Evolutionary conservation across 352 stramenopile genomes (phyloP).

Genomic region (Phytophthora vignae): DNA sequence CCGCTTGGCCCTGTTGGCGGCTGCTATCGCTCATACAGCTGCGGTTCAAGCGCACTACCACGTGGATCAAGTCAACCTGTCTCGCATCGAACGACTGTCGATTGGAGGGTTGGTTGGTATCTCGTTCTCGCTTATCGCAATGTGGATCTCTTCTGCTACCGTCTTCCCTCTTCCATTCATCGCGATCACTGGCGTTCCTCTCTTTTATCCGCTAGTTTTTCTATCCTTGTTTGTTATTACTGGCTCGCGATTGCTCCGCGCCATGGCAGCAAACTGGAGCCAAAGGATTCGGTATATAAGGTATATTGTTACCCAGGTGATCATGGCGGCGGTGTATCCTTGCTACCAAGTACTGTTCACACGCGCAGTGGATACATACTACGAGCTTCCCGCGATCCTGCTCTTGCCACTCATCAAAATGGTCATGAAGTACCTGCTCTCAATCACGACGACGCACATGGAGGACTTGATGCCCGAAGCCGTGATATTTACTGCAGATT

Average conservation of each 20-base stretch:
- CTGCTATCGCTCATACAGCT: neutral
- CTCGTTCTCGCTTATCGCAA: neutral
- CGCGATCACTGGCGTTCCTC: neutral
- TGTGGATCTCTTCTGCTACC: neutral
- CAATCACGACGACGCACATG: slow-evolving; percentile 5
- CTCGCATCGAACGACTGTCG: neutral
- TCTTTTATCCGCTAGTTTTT: neutral
- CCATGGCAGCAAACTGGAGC: neutral
- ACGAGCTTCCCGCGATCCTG: slow-evolving; percentile 11
- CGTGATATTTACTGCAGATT: slow-evolving; percentile 23
- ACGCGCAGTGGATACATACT: neutral
- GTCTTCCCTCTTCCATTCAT: slow-evolving; percentile 6
- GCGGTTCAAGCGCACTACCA: slow-evolving; percentile 2
- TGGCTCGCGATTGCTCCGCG: neutral
- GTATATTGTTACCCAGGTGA: neutral
- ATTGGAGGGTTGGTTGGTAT: neutral
- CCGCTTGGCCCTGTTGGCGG: neutral
- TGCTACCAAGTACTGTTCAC: slow-evolving; percentile 12
- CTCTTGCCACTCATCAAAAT: slow-evolving; percentile 35
- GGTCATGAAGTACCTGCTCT: slow-evolving; percentile 22
- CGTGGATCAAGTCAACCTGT: slow-evolving; percentile 4
- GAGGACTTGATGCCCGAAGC: slow-evolving; percentile 24
- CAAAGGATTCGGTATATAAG: neutral
- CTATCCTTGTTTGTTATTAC: neutral
- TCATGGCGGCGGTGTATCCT: slow-evolving; percentile 4